Conservation (phyloP, 2,329 filamentous ascomycete genomes). For the Neonectria magnoliae region DNA sequence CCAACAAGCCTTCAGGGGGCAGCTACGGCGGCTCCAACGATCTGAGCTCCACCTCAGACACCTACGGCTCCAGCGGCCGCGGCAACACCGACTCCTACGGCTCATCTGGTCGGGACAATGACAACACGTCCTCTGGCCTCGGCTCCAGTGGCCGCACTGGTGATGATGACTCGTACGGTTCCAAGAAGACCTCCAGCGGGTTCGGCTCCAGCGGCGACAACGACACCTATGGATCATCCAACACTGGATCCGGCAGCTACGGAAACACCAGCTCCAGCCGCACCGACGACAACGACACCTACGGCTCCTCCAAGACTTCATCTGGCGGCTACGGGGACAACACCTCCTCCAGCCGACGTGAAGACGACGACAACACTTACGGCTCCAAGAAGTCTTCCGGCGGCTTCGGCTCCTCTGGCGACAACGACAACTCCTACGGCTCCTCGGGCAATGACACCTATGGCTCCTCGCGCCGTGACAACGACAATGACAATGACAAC, state of each 20-base stretch:
- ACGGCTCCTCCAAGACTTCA: too few relatives aligned
- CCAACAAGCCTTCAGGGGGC: conserved; percentile 8
- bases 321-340: not conserved
- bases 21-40: conserved; percentile 20
- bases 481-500: conserved; percentile 22
- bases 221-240: not conserved
- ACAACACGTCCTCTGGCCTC: not conserved
- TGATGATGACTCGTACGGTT: conserved; percentile 26
- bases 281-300: too few relatives aligned
- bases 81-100: conserved; percentile 10
- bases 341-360: not conserved
- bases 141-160: not conserved
- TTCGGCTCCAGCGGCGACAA: conserved; percentile 5
- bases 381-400: conserved; percentile 9
- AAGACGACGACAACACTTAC: conserved; percentile 14
- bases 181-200: conserved; percentile 8
- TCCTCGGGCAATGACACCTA: conserved; percentile 34
- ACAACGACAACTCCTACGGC: conserved; percentile 29
- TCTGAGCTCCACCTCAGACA: conserved; percentile 1
- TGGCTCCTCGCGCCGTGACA: conserved; percentile 22
- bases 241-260: too few relatives aligned
- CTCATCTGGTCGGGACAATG: not conserved
- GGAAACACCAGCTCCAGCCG: too few relatives aligned
- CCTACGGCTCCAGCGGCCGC: conserved; percentile 1
- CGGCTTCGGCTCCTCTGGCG: not conserved